Evolutionary conservation across 2,329 filamentous ascomycete genomes (phyloP).

Genomic region (Fusarium praegraminearum): DNA sequence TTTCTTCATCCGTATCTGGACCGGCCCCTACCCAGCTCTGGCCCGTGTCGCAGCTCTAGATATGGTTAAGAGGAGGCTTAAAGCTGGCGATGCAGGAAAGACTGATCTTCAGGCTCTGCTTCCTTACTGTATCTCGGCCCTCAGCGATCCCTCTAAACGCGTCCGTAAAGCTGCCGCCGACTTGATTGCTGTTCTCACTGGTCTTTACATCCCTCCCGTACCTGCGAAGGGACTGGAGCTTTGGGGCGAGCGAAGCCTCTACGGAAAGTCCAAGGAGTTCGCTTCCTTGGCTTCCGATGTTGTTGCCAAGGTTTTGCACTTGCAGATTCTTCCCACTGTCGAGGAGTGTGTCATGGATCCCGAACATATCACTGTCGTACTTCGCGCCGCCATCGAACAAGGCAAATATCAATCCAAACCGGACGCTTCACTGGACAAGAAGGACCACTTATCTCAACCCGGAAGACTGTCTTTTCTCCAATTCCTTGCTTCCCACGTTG

Average conservation of each 20-base stretch:
- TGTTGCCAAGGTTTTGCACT: slow-evolving; percentile 70
- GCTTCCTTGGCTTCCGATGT: slow-evolving; percentile 71
- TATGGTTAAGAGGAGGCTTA: slow-evolving; percentile 69
- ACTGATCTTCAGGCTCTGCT: slow-evolving; percentile 81
- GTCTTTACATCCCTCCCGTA: slow-evolving; percentile 57
- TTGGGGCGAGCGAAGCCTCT: slow-evolving; percentile 75
- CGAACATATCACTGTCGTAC: slow-evolving; percentile 73
- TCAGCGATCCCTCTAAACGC: slow-evolving; percentile 80
- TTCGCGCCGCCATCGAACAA: slow-evolving; percentile 60
- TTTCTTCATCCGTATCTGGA: slow-evolving; percentile 82
- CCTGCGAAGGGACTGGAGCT: slow-evolving; percentile 56
- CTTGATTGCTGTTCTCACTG: slow-evolving; percentile 69
- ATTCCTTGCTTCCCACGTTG: slow-evolving; percentile 79
- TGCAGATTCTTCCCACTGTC: slow-evolving; percentile 77
- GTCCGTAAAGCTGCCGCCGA: slow-evolving; percentile 82
- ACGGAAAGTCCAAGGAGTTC: slow-evolving; percentile 67
- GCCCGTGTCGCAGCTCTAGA: slow-evolving; percentile 77
- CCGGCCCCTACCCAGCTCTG: slow-evolving; percentile 75
- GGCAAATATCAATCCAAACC: slow-evolving; percentile 55
- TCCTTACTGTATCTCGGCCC: slow-evolving; percentile 82
- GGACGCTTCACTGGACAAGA: slow-evolving; percentile 60
- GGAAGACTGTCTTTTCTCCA: slow-evolving; percentile 73
- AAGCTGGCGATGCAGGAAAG: slow-evolving; percentile 60
- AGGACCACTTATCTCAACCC: slow-evolving; percentile 68
- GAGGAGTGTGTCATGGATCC: slow-evolving; percentile 90